Percentiles rank a stretch among this genome's conserved stretches.
These are phyloP conservation scores for Alternaria solani DNA, from an alignment of 2,329 filamentous ascomycete genomes.

Conservation along the genomic window DNA sequence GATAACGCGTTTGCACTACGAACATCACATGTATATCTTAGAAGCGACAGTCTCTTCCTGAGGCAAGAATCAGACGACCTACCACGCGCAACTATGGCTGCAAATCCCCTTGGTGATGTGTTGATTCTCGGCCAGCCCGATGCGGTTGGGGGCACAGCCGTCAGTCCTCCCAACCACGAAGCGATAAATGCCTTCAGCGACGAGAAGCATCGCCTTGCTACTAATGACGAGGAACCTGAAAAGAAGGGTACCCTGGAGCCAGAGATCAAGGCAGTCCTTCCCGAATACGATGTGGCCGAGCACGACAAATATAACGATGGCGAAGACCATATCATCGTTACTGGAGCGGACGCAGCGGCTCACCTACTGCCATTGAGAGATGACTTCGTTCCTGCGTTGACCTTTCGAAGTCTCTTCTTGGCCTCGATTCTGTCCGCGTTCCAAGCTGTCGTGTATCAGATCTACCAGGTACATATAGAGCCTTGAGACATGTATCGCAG, in stretches of 20 bases:
- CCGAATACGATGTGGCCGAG: constrained; percentile 14
- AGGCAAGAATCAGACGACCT: neutral
- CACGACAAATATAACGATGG: constrained; percentile 7
- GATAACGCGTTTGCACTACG: constrained; percentile 8
- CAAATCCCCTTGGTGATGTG: constrained; percentile 20
- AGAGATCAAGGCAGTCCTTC: constrained; percentile 19
- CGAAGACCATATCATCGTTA: constrained; percentile 18
- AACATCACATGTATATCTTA: neutral
- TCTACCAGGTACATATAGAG: constrained; percentile 16
- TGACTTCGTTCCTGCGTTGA: constrained; percentile 18
- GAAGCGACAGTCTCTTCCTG: neutral
- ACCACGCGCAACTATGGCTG: constrained; percentile 16
- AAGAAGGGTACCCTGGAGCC: constrained; percentile 19
- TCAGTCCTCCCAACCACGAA: constrained; percentile 16
- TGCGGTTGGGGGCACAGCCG: constrained; percentile 18
- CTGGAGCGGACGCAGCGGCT: constrained; percentile 25
- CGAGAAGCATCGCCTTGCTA: constrained; percentile 19
- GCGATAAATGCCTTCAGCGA: constrained; percentile 22
- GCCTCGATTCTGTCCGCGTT: constrained; percentile 21
- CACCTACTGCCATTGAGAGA: constrained; percentile 24
- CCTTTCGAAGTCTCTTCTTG: constrained; percentile 20
- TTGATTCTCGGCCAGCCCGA: constrained; percentile 19
- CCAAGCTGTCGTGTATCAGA: constrained; percentile 25
- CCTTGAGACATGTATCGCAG: neutral
- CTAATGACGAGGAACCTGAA: constrained; percentile 4